Percentiles rank a stretch among this genome's conserved stretches.
Evolutionary conservation across 306 rosid genomes (phyloP).

Genomic region (Prunus kanzakura): DNA sequence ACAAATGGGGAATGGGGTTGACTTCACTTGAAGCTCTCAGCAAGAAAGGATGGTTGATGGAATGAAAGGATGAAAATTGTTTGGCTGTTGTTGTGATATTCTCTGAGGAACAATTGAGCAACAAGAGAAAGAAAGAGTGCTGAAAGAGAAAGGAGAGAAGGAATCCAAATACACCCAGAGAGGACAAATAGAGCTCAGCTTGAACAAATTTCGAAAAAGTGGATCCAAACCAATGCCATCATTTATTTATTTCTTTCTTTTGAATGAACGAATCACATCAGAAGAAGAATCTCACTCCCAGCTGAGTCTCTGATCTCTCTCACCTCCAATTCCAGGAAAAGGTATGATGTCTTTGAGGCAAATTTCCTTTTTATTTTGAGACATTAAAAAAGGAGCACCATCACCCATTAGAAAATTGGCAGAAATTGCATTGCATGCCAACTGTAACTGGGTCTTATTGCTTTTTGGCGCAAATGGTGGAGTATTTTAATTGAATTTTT

Average conservation of each 20-base stretch:
- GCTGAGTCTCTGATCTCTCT: constrained; percentile 35
- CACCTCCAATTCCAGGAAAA: constrained; percentile 13
- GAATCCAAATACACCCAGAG: constrained; percentile 66
- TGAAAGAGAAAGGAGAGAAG: constrained; percentile 27
- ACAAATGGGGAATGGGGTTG: constrained; percentile 7
- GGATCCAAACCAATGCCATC: constrained; percentile 25
- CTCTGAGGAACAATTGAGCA: constrained; percentile 32
- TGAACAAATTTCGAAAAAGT: constrained; percentile 65
- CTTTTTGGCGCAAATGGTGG: constrained; percentile 35
- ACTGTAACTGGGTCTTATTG: constrained; percentile 27
- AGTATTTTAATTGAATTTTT: constrained; percentile 26
- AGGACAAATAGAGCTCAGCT: constrained; percentile 58
- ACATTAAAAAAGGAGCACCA: constrained; percentile 23
- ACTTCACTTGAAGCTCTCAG: constrained; percentile 16
- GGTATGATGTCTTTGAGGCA: neutral
- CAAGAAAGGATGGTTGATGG: constrained; percentile 15
- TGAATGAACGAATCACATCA: constrained; percentile 25
- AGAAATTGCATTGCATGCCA: constrained; percentile 36
- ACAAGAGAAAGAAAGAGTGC: constrained; percentile 2
- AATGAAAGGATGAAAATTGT: constrained; percentile 31
- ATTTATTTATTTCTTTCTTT: neutral
- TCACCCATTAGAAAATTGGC: constrained; percentile 19
- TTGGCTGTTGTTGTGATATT: constrained; percentile 37
- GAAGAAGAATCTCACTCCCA: constrained; percentile 3
- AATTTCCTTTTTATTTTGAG: constrained; percentile 16